Evolutionary conservation across 495 filamentous ascomycete genomes (phyloP), one percentile per base, ranked within the genome.

Genomic region (Xylaria flabelliformis): DNA sequence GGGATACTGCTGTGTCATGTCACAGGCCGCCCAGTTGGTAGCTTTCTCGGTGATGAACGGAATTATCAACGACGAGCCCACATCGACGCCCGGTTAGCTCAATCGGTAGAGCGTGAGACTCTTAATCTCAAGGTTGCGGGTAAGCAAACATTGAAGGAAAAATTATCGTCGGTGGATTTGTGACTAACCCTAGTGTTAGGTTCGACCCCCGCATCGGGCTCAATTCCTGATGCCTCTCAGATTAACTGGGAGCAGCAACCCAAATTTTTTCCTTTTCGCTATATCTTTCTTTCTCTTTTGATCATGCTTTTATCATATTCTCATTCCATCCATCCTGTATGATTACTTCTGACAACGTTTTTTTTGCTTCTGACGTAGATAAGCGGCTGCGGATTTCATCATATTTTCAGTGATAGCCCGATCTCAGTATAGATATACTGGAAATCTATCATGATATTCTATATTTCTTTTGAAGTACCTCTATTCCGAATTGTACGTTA

Each of bases 81-180:
- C 59, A 63, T 21, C 59, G 26, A 42, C 46, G 77, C 77, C 83
- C 80, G 80, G 88, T 88, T 92, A 91, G 89, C 89, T 92, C 90
- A 91, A 91, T 92, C 89, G 90, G 90, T 90, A 91, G 90, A 91
- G 90, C 90, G 90, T 91, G 87, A 90, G 90, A 91, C 90, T 92
- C 90, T 92, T 92, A 91, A 90, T 89, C 88, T 88, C 85, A 90
- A 90, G 87, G 88, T 85, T 89, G 87, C 82, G 87, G 88, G 87
- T 88, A 44, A 64, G 61, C 39, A 1, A 17, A 2, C 9, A 63
- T 21, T 64, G 39, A 21, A 10, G 15, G 24, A 42, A 64, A 64
- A 64, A 24, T 9, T 9, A 19, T 42, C 21, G 13, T 64, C 61
- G 19, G 32, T 39, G 17, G 34, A 56, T 39, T 42, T 64, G 61